Percentiles rank a stretch among this genome's conserved stretches.
phyloP scores from a whole-genome alignment of 2,329 filamentous ascomycete genomes.

The Botryosphaeria dothidea region DNA sequence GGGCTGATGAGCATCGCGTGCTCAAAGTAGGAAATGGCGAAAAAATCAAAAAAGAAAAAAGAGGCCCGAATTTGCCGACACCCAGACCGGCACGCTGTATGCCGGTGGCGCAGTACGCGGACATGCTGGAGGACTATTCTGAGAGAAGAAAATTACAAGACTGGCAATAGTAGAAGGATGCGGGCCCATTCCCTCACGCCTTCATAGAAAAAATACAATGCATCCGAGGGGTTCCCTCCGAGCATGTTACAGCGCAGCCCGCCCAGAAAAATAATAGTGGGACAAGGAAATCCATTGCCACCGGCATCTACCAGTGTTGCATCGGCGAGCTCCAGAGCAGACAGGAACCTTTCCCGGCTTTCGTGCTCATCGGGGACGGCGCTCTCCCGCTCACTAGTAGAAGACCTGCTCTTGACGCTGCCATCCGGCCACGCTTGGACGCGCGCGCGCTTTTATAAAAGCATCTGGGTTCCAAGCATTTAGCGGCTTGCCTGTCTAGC shows the following conservation, averaged over 20 bases:
- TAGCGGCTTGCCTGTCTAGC: neutral
- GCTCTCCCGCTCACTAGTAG: neutral
- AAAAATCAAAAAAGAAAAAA: slow-evolving; percentile 8
- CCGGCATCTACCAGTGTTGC: neutral
- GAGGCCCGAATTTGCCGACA: neutral
- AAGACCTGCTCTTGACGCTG: neutral
- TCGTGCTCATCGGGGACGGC: neutral
- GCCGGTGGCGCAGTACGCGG: neutral
- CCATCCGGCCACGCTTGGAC: neutral
- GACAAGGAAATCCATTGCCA: neutral
- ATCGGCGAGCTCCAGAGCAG: neutral
- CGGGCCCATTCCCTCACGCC: too few relatives aligned
- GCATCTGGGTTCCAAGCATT: neutral
- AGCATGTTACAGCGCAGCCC: neutral
- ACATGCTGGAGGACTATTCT: too few relatives aligned
- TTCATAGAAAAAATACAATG: too few relatives aligned
- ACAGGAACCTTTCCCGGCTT: neutral
- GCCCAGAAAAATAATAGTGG: neutral
- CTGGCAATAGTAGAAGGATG: too few relatives aligned
- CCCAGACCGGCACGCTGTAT: neutral
- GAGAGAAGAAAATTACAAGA: too few relatives aligned
- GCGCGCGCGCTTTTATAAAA: too few relatives aligned
- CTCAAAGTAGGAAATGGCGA: slow-evolving; percentile 7
- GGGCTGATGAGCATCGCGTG: neutral
- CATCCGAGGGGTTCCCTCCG: too few relatives aligned